Percentiles rank a stretch among this genome's conserved stretches.
phyloP scores from a whole-genome alignment of 305 asterid genomes.

The Fraxinus xanthoxyloides region DNA sequence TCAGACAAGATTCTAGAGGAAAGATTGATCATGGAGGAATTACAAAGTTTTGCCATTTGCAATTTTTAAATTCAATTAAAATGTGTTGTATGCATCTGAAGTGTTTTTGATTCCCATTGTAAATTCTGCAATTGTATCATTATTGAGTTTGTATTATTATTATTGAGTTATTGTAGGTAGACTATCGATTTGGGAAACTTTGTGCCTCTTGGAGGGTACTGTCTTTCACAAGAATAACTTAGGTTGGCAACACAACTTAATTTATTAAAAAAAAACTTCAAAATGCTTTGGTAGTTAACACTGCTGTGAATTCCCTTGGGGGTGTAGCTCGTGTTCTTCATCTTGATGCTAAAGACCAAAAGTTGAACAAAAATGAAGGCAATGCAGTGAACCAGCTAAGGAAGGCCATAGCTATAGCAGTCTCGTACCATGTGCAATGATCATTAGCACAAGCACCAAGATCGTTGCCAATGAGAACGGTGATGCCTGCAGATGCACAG shows the following conservation, averaged over 20 bases:
- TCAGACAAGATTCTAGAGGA: background rate
- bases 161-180: background rate
- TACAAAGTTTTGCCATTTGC: constrained; percentile 35
- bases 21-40: constrained; percentile 19
- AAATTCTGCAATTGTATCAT: constrained; percentile 21
- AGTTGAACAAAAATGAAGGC: constrained; percentile 45
- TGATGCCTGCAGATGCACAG: constrained; percentile 39
- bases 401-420: constrained; percentile 53
- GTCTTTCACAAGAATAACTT: background rate
- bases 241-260: constrained; percentile 1
- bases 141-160: background rate
- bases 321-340: constrained; percentile 1
- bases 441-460: constrained; percentile 39
- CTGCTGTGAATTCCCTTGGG: background rate
- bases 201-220: background rate
- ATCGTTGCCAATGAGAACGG: constrained; percentile 52
- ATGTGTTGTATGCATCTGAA: constrained; percentile 3
- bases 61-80: constrained; percentile 19
- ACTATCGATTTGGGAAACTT: background rate
- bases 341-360: constrained; percentile 50
- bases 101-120: constrained; percentile 28
- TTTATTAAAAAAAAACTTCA: background rate
- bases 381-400: constrained; percentile 52
- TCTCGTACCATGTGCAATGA: constrained; percentile 50
- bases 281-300: background rate